Evolutionary conservation across 2,329 filamentous ascomycete genomes (phyloP).

Genomic region (Colletotrichum simmondsii): DNA sequence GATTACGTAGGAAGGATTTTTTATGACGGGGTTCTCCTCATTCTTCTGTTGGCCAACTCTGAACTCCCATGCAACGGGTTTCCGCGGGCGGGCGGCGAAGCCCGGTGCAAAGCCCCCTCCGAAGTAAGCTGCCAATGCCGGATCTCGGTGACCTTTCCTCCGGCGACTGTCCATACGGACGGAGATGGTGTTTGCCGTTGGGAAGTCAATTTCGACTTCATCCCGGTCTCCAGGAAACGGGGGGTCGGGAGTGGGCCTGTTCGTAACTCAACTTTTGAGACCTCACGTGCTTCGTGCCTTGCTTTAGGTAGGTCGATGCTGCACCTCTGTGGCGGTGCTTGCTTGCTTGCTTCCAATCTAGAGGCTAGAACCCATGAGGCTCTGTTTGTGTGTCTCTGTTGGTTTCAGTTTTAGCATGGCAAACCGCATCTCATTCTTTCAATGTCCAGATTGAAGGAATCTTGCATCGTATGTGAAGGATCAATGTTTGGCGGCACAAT

Average conservation of each 20-base stretch:
- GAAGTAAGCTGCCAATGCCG: background rate
- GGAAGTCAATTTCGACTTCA: conserved; percentile 16
- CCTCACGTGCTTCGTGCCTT: background rate
- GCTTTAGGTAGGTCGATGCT: background rate
- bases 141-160: background rate
- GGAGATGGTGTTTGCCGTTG: background rate
- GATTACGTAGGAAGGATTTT: background rate
- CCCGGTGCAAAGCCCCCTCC: background rate
- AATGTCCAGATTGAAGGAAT: background rate
- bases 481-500: too few relatives aligned
- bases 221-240: background rate
- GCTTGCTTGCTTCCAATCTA: background rate
- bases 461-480: too few relatives aligned
- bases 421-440: background rate
- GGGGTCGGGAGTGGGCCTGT: background rate
- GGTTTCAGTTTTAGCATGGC: background rate
- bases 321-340: background rate
- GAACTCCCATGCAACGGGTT: background rate
- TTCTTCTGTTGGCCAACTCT: background rate
- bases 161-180: background rate
- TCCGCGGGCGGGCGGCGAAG: background rate
- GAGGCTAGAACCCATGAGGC: background rate
- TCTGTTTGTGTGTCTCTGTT: background rate
- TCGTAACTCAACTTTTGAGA: background rate
- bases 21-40: too few relatives aligned